Conservation (phyloP, 441 rosid species). For the Viola pubescens region DNA sequence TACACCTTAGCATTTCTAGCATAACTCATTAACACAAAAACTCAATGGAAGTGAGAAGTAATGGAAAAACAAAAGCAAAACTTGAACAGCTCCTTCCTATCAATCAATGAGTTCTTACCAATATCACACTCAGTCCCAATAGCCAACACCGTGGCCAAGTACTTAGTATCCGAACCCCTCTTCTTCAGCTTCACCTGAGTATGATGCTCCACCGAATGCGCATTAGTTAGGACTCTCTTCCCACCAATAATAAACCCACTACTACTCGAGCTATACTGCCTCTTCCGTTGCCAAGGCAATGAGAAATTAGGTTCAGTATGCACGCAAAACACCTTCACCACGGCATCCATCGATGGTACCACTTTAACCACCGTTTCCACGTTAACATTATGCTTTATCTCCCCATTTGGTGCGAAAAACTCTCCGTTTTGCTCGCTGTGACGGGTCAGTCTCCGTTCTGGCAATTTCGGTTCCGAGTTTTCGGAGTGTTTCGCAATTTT, state of each 20-base stretch:
- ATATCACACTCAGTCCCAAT: slow-evolving; percentile 91
- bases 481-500: slow-evolving; percentile 9
- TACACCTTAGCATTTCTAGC: too few species aligned
- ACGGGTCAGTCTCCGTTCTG: slow-evolving; percentile 18
- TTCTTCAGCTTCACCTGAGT: slow-evolving; percentile 86
- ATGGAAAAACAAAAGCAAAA: not conserved
- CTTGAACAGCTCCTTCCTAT: not conserved
- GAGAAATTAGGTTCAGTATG: slow-evolving; percentile 91
- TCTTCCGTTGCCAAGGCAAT: slow-evolving; percentile 79
- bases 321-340: slow-evolving; percentile 85
- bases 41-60: too few species aligned
- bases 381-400: slow-evolving; percentile 13
- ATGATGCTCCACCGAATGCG: slow-evolving; percentile 83
- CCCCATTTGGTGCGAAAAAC: slow-evolving; percentile 10
- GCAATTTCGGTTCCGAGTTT: slow-evolving; percentile 5
- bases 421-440: slow-evolving; percentile 19
- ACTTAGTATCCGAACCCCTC: slow-evolving; percentile 84
- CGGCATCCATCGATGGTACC: slow-evolving; percentile 78
- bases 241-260: slow-evolving; percentile 75
- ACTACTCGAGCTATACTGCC: slow-evolving; percentile 79
- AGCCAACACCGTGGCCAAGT: slow-evolving; percentile 71
- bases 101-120: slow-evolving; percentile 30
- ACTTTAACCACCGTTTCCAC: slow-evolving; percentile 30
- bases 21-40: too few species aligned
- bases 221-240: slow-evolving; percentile 73